Evolutionary conservation across 2,329 filamentous ascomycete species (phyloP).

Genomic region (Ophiosphaerella narmari): DNA sequence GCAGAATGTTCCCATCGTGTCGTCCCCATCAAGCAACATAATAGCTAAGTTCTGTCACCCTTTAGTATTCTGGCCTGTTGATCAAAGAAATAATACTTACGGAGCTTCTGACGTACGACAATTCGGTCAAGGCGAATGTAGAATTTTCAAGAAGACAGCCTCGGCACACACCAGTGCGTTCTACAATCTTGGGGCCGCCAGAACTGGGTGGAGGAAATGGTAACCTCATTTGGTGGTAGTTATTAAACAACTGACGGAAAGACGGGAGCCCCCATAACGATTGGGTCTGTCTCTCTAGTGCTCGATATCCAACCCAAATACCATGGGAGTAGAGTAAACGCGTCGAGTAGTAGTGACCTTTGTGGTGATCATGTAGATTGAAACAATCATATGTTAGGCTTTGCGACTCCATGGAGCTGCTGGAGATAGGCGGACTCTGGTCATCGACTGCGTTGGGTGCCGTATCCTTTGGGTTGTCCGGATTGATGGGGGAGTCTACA

Average conservation of each 20-base stretch:
- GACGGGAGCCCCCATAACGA: constrained; percentile 18
- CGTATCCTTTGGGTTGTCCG: no score
- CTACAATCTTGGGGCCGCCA: constrained; percentile 1
- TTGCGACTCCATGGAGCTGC: no score
- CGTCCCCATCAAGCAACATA: constrained; percentile 19
- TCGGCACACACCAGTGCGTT: constrained; percentile 23
- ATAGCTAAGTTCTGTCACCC: constrained; percentile 18
- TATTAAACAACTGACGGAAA: constrained; percentile 13
- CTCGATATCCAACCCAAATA: constrained; percentile 30
- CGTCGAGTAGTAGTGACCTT: constrained; percentile 17
- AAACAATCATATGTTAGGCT: constrained; percentile 12
- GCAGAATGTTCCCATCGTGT: constrained; percentile 20
- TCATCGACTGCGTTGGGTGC: no score
- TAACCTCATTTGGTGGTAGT: constrained; percentile 7
- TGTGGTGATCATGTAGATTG: constrained; percentile 4
- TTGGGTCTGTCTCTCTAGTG: constrained; percentile 9
- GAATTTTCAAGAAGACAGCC: constrained; percentile 18
- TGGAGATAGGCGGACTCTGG: no score
- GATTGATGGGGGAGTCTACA: no score
- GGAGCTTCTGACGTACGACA: constrained; percentile 9
- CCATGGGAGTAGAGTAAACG: constrained; percentile 17
- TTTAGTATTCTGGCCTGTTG: neutral
- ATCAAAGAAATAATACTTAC: constrained; percentile 5
- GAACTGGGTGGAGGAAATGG: constrained; percentile 10
- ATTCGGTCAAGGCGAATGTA: constrained; percentile 18